Base-by-base conservation (phyloP, 176 grass and related monocot species). In the Thalia dealbata region DNA sequence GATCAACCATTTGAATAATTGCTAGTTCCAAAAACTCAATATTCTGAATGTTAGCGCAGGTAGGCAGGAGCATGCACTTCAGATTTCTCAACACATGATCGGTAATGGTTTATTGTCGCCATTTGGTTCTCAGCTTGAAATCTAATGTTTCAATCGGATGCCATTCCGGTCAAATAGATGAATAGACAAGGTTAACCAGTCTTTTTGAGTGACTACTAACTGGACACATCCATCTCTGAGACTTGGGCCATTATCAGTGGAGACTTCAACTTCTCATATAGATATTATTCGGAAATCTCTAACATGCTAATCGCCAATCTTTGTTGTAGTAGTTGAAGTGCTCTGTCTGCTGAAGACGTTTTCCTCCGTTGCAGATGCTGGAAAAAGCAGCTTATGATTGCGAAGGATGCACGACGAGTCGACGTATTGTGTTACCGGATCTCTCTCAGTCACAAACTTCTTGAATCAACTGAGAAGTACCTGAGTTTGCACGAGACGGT, bases 351-450 rank as follows among this genome's bases (percentile, higher is more conserved):
- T 67, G 18, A 19, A 67, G 35, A 67, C 18, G 7, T 80, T 91
- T 67, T 45, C 78, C 52, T 86, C 60, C n/a, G n/a, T n/a, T 82
- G 64, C 74, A 99, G 95, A 75, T 93, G 82, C 76, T 99, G 89
- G 95, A 99, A 99, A 83, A 99, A 91, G 75, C 95, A 99, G 65
- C 75, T 99, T 45, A 56, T 87, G 52, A 85, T 85, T 79, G 95
- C 90, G 55, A 99, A 85, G 81, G 95, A 99, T 75, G 95, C 90
- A 84, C 78, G 95, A 12, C 84, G 95, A 67, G 76, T 99, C 54
- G 95, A 99, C 81, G 81, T 93, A 73, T 79, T 99, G 63, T 99
- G 90, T 69, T 85, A 88, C 77, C 87, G 95, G 52, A 91, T 99
- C 73, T 88, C 73, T 79, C 78, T 99, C 65, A 84, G 82, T 80